Base-by-base conservation (phyloP, 805 yeast genomes). In the Nakazawaea ambrosiae region DNA sequence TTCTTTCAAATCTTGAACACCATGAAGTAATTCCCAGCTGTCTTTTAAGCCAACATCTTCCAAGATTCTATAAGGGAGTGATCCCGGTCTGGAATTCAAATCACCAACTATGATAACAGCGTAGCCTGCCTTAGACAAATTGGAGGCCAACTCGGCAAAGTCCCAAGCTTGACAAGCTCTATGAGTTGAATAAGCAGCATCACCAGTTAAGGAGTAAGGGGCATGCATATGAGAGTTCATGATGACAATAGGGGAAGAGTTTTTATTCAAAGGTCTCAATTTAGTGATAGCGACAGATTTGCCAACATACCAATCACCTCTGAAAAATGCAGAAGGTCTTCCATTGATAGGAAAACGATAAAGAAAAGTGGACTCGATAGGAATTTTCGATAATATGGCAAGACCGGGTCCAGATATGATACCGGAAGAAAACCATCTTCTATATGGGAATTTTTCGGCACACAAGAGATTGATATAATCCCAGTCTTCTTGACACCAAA, bases 261-360 rank as follows among this genome's bases (percentile, higher is more conserved):
- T 63, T 0, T 66, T 59, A 14, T 53, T 49, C 3, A 73, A 60
- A 4, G 84, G 80, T 39, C 63, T 63, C 29, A 92, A 61, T 4
- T 76, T 57, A 0, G 95, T 82, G 3, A 87, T 76, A 1, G 95
- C 82, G 15, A 87, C 74, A 7, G 90, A 73, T 54, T 92, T 92
- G 7, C 98, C 98, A 17, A 92, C 98, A 47, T 75, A 86, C 96
- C 97, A 92, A 56, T 92, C 98, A 26, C 98, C 98, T 41, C 97
- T 65, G 63, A 75, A 81, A 45, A 92, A 81, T 1, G 98, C 98
- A 29, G 87, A 76, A 2, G 97, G 95, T 36, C 96, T 66, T 2
- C 98, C 98, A 56, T 90, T 92, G 44, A 92, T 74, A 0, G 97
- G 95, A 53, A 86, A 92, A 16, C 95, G 64, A 53, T 84, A 82